These are phyloP conservation scores for Gymnopilus dilepis DNA, from an alignment of 768 basidiomycete species.

Conservation along the genomic window DNA sequence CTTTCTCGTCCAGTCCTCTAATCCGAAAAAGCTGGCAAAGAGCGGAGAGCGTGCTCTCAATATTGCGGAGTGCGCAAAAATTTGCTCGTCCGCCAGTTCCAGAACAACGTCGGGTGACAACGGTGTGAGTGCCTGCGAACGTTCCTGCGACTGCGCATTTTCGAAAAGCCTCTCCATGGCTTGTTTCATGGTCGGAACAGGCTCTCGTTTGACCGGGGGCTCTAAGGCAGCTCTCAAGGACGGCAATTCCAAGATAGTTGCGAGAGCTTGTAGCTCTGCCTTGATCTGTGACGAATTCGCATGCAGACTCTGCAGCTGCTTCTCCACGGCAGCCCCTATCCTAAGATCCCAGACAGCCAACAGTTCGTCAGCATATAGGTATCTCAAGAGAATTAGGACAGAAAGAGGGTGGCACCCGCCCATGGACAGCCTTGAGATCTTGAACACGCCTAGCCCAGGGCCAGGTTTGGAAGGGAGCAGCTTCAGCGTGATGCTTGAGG, in stretches of 20 bases:
- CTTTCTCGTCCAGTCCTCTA: conserved; percentile 77
- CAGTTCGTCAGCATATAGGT: conserved; percentile 88
- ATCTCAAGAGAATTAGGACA: conserved; percentile 76
- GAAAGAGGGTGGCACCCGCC: conserved; percentile 66
- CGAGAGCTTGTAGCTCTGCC: conserved; percentile 63
- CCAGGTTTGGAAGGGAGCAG: conserved; percentile 30
- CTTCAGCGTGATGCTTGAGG: conserved; percentile 24
- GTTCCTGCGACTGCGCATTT: conserved; percentile 29
- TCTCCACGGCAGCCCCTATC: conserved; percentile 61
- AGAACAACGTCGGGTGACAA: conserved; percentile 73
- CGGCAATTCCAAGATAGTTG: conserved; percentile 62
- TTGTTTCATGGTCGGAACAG: conserved; percentile 49
- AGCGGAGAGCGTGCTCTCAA: conserved; percentile 85
- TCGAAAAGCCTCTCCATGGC: conserved; percentile 60
- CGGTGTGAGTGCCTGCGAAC: conserved; percentile 25
- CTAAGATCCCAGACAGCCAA: conserved; percentile 86
- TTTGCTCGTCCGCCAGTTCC: conserved; percentile 65
- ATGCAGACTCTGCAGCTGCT: conserved; percentile 42
- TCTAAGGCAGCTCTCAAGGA: conserved; percentile 60
- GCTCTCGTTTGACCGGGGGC: conserved; percentile 61
- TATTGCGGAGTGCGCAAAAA: conserved; percentile 73
- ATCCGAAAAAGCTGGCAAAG: conserved; percentile 84
- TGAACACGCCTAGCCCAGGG: conserved; percentile 27
- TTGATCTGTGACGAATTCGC: conserved; percentile 57
- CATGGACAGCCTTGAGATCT: conserved; percentile 46